Evolutionary conservation across 78 protist genomes (phyloP).

Genomic region (Dictyostelium discoideum): dicty_2.7 NC_007091.3:890001-890500

Average conservation of each 20-base stretch:
- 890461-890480: slow-evolving; percentile 1
- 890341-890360: neutral
- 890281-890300: slow-evolving; percentile 23
- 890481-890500: slow-evolving; percentile 21
- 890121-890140: neutral
- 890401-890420: slow-evolving; percentile 28
- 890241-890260: neutral
- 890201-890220: slow-evolving; percentile 56
- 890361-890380: neutral
- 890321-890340: slow-evolving; percentile 22
- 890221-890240: slow-evolving; percentile 33
- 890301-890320: slow-evolving; percentile 32
- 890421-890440: neutral
- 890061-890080: neutral
- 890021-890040: neutral
- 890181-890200: slow-evolving; percentile 36
- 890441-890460: slow-evolving; percentile 59
- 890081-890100: neutral
- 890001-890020: neutral
- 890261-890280: slow-evolving; percentile 40
- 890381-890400: neutral
- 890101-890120: neutral
- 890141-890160: neutral
- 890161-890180: neutral
- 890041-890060: neutral